Evolutionary conservation across 805 yeast genomes (phyloP).

Genomic region (Zygotorulaspora chibaensis): DNA sequence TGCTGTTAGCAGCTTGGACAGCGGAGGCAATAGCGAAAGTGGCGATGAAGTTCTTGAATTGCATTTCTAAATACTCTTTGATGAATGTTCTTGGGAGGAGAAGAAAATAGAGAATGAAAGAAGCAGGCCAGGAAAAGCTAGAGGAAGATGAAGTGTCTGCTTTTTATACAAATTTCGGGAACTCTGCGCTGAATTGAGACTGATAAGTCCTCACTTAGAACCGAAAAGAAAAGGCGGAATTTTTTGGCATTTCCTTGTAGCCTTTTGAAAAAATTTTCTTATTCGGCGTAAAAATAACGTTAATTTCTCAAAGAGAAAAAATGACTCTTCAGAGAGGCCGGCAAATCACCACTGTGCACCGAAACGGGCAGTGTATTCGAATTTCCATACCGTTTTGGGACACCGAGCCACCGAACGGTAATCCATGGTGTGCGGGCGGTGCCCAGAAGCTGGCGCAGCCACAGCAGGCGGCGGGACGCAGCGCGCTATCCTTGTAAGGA

Average conservation of each 20-base stretch:
- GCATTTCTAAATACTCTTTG: constrained; percentile 45
- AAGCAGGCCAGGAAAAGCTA: neutral
- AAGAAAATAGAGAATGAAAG: neutral
- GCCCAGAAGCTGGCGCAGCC: too few species aligned
- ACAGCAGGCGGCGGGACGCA: too few species aligned
- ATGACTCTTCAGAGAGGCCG: neutral
- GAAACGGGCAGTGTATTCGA: neutral
- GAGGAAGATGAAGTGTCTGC: neutral
- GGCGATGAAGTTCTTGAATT: constrained; percentile 64
- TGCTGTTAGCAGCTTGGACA: constrained; percentile 57
- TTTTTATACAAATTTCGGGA: neutral
- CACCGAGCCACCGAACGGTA: too few species aligned
- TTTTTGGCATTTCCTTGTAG: neutral
- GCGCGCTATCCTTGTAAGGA: too few species aligned
- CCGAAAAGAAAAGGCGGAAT: neutral
- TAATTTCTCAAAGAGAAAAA: neutral
- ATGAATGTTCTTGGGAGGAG: neutral
- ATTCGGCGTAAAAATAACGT: neutral
- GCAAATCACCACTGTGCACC: too few species aligned
- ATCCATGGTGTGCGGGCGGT: too few species aligned
- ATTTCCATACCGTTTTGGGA: neutral
- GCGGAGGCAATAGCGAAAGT: constrained; percentile 68
- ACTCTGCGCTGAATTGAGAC: neutral
- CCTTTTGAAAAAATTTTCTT: neutral
- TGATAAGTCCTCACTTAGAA: neutral